Base-by-base conservation (phyloP, 2,329 filamentous ascomycete species). In the Beauveria medogensis region DNA sequence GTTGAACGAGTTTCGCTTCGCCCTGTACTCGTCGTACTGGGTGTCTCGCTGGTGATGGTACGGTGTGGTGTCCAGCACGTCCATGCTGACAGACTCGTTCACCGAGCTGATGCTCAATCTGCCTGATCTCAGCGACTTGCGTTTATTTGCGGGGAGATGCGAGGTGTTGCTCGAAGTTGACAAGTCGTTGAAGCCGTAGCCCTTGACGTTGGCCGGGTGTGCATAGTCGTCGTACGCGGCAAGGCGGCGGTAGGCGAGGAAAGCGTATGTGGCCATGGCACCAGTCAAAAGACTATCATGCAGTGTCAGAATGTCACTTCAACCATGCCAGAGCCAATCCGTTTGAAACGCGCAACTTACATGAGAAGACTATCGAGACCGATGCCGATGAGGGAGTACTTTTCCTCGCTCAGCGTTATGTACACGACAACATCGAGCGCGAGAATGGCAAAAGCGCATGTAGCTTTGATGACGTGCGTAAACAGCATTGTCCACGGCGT, bases 401-500 rank as follows among this genome's bases (percentile, higher is more conserved):
- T 69, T 22, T 71, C 75, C 53, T 82, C 78, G 22, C 72, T 70
- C 26, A 73, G 70, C 58, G 75, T 69, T 5, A 77, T 69, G 63
- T 82, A 81, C n/a, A 82, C 74, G 41, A 81, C 74, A 28, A 82
- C 70, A 62, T 84, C 81, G 28, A 85, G 72, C 1, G 72, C 78
- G 26, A 84, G 70, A 28, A 80, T 78, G 41, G 75, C 76, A 7
- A 72, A 64, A 0, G 80, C 75, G 22, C 80, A 75, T 0, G 76
- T 74, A 48, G 80, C 64, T 65, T 83, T 84, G 66, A 84, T 64
- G 61, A 79, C 69, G 62, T 82, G 78, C 20, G 77, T 78, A 63
- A 80, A 78, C 3, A 84, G 70, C 73, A 85, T 77, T 5, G 77
- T 78, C 69, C 81, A 79, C 2, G 82, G 82, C 12, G 82, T 84